These are phyloP conservation scores for Kwoniella sp. DNA, from an alignment of 768 basidiomycete species.

Conservation along the genomic window DNA sequence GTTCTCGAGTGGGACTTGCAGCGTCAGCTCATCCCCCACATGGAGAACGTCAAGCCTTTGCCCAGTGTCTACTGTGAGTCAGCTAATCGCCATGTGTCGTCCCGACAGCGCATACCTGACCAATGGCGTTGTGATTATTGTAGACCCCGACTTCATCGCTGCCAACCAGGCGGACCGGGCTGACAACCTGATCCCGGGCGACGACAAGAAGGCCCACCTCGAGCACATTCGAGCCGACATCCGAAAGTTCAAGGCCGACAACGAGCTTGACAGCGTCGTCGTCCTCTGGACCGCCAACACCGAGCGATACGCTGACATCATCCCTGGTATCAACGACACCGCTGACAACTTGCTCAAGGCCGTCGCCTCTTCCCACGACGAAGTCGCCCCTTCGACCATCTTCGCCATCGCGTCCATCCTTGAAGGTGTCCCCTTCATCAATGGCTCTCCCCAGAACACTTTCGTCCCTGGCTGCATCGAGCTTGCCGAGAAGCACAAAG, in stretches of 20 bases:
- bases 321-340: constrained; percentile 93
- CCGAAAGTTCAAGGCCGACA: constrained; percentile 81
- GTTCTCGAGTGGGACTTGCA: constrained; percentile 97
- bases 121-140: constrained; percentile 11
- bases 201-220: constrained; percentile 85
- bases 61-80: constrained; percentile 77
- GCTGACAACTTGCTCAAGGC: constrained; percentile 80
- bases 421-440: constrained; percentile 92
- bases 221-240: constrained; percentile 92
- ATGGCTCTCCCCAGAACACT: constrained; percentile 98
- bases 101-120: no score
- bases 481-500: constrained; percentile 82
- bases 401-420: constrained; percentile 95
- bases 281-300: constrained; percentile 99
- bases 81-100: neutral
- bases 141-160: constrained; percentile 92
- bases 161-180: constrained; percentile 96
- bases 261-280: constrained; percentile 81
- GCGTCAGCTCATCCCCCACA: constrained; percentile 85
- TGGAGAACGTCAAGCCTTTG: constrained; percentile 78
- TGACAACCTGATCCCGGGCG: constrained; percentile 84
- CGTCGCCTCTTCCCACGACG: constrained; percentile 80
- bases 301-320: constrained; percentile 93
- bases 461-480: constrained; percentile 93
- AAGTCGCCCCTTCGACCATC: constrained; percentile 93